Base-by-base conservation (phyloP, 306 rosid genomes). In the Begonia peltatifolia region DNA sequence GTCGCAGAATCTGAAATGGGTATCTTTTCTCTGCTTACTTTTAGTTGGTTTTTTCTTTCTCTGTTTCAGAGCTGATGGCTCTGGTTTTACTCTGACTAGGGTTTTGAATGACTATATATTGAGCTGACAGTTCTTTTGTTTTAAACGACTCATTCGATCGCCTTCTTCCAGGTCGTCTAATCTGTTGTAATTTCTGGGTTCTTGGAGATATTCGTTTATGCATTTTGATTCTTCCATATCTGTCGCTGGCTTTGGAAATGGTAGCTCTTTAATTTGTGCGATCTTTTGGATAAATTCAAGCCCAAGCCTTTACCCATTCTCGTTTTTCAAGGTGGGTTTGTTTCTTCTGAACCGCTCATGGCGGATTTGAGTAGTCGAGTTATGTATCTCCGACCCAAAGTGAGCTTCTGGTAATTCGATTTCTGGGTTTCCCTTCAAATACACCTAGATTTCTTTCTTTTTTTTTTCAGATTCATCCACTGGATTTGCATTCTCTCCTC, bases 1-100 rank as follows among this genome's bases (percentile, higher is more conserved):
- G 68, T 81, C 74, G 56, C 73, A 59, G 83, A 70, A 85, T 83
- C 95, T 78, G 76, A 83, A 80, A 71, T 66, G 85, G 95, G 97
- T 78, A 78, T 83, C 78, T 85, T 75, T 53, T 78, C 80, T 74
- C 75, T 71, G 67, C 52, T 76, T 41, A 63, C 83, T 76, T 79
- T 83, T 66, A 67, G 75, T 70, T 74, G 48, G 61, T 35, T 62
- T 51, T 63, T 41, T 0, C 61, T 41, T 17, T 64, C 11, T 63
- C 60, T 53, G 57, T 49, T 67, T 64, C 68, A 57, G 76, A 68
- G 75, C 71, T 68, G 53, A 30, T 60, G 61, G 57, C 65, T 76
- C 48, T 75, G 79, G 77, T 48, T 30, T 30, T 63, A 18, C 75
- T 80, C 87, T 85, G 94, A 83, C 92, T 79, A 75, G 87, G 95